Evolutionary conservation across 106 monocot genomes (phyloP).

Genomic region (Chionographis japonica): DNA sequence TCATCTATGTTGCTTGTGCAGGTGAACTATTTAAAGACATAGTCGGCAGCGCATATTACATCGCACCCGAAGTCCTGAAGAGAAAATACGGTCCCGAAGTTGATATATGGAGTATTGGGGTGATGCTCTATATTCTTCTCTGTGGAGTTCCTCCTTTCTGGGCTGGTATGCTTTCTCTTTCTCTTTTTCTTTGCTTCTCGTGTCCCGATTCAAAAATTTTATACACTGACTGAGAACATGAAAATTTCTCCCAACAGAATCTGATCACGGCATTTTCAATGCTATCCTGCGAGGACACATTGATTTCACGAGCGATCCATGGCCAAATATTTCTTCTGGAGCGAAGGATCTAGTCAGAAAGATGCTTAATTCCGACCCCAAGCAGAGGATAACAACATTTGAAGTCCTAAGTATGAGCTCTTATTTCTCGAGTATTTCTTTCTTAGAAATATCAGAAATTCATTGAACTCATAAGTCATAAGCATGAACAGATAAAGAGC

Average conservation of each 20-base stretch:
- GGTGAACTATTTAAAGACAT: slow-evolving; percentile 60
- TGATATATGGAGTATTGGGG: slow-evolving; percentile 67
- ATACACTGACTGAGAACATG: too few species aligned
- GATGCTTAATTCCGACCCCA: slow-evolving; percentile 64
- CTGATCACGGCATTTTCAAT: slow-evolving; percentile 65
- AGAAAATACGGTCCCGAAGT: slow-evolving; percentile 61
- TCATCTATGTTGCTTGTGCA: slow-evolving; percentile 3
- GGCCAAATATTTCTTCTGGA: slow-evolving; percentile 61
- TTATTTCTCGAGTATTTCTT: background rate
- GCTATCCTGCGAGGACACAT: slow-evolving; percentile 49
- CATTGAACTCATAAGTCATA: too few species aligned
- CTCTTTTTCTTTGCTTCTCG: background rate
- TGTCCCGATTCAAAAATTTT: background rate
- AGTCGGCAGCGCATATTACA: slow-evolving; percentile 69
- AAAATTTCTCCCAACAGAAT: slow-evolving; percentile 22
- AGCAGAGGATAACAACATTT: slow-evolving; percentile 60
- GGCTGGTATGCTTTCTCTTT: slow-evolving; percentile 37
- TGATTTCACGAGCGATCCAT: slow-evolving; percentile 72
- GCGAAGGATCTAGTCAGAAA: slow-evolving; percentile 71
- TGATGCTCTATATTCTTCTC: slow-evolving; percentile 67
- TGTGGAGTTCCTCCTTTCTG: slow-evolving; percentile 73
- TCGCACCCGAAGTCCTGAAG: slow-evolving; percentile 65
- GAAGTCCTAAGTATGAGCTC: slow-evolving; percentile 33
- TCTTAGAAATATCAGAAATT: background rate
- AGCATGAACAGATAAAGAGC: too few species aligned